Evolutionary conservation across 768 basidiomycete genomes (phyloP).

Genomic region (Lyophyllum semitale): DNA sequence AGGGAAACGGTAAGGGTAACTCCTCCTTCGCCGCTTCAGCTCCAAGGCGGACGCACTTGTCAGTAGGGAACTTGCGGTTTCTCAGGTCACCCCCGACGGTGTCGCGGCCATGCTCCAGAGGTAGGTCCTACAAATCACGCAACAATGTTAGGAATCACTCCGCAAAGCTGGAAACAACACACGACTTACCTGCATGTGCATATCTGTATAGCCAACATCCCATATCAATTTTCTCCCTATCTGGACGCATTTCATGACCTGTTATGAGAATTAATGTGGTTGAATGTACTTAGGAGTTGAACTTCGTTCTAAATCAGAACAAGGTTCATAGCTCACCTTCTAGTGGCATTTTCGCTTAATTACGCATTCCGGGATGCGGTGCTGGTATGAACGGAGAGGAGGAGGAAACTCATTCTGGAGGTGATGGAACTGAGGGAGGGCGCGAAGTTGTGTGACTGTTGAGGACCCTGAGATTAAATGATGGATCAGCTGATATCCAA

Average conservation of each 20-base stretch:
- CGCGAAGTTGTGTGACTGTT: too few relatives aligned
- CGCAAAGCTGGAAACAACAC: conserved; percentile 4
- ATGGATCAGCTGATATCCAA: too few relatives aligned
- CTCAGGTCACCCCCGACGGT: conserved; percentile 99
- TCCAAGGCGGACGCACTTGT: conserved; percentile 98
- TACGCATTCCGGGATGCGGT: conserved; percentile 56
- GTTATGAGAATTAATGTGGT: conserved; percentile 68
- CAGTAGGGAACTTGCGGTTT: conserved; percentile 97
- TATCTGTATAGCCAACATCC: conserved; percentile 89
- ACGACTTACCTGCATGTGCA: conserved; percentile 80
- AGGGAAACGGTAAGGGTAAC: conserved; percentile 93
- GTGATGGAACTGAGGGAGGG: conserved; percentile 34
- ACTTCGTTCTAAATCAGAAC: conserved; percentile 17
- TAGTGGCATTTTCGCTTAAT: conserved; percentile 39
- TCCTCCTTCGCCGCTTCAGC: too few relatives aligned
- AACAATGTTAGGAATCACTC: conserved; percentile 19
- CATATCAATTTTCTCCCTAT: conserved; percentile 92
- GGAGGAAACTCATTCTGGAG: conserved; percentile 58
- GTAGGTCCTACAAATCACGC: conserved; percentile 69
- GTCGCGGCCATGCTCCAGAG: conserved; percentile 97
- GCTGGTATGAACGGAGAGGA: conserved; percentile 51
- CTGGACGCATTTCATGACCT: conserved; percentile 94
- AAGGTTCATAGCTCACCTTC: conserved; percentile 43
- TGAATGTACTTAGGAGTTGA: conserved; percentile 14
- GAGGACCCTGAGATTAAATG: too few relatives aligned